Conservation (phyloP, 805 yeast genomes). For the Millerago galiae region DNA sequence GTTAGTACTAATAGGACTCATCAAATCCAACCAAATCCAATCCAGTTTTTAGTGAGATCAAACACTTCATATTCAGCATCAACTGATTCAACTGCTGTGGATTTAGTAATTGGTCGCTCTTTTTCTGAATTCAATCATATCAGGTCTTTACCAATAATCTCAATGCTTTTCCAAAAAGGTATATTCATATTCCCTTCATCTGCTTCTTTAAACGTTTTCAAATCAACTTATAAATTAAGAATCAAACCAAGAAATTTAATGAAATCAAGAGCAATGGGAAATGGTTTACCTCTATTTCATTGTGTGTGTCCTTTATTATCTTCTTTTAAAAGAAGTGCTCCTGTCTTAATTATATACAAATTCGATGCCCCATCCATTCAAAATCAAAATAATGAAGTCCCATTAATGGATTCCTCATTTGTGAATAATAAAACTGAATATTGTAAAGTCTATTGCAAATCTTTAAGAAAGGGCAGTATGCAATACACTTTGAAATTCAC, state of each 20-base stretch:
- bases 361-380: constrained; percentile 12
- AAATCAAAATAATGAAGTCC: not conserved
- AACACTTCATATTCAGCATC: not conserved
- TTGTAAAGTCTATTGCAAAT: constrained; percentile 27
- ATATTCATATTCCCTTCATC: constrained; percentile 33
- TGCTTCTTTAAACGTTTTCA: constrained; percentile 22
- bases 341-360: constrained; percentile 27
- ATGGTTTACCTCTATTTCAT: constrained; percentile 32
- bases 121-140: constrained; percentile 19
- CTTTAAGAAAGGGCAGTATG: constrained; percentile 18
- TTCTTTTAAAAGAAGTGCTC: constrained; percentile 24
- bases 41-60: not conserved
- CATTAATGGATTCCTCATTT: not conserved
- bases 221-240: constrained; percentile 20
- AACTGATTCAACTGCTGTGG: constrained; percentile 14
- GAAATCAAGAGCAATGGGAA: constrained; percentile 13
- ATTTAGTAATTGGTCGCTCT: constrained; percentile 18
- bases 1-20: too few species aligned
- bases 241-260: constrained; percentile 17
- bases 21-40: not conserved
- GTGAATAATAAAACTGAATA: constrained; percentile 24
- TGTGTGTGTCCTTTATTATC: constrained; percentile 26
- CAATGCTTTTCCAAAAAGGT: constrained; percentile 30
- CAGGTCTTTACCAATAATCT: constrained; percentile 28
- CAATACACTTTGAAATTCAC: constrained; percentile 27